phyloP scores from a whole-genome alignment of 208 protist species.

The Porcisia deanei region DNA sequence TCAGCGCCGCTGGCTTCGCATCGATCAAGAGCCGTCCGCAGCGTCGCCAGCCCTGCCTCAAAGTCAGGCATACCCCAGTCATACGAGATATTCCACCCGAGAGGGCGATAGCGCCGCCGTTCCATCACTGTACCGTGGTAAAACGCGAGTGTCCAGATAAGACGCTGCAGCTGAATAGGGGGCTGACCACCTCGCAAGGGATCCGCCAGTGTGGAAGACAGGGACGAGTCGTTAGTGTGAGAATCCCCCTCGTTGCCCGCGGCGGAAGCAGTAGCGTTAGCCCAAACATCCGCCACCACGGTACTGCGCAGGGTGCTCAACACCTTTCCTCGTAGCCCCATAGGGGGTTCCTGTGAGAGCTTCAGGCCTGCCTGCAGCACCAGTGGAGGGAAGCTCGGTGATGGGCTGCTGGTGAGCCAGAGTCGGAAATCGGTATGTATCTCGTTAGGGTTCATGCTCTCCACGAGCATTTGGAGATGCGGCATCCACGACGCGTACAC shows the following conservation, averaged over 20 bases:
- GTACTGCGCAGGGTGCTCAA: constrained; percentile 65
- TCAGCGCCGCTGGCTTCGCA: background rate
- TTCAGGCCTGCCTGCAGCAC: constrained; percentile 96
- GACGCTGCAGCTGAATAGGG: constrained; percentile 33
- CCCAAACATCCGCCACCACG: constrained; percentile 64
- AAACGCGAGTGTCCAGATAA: constrained; percentile 94
- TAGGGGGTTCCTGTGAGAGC: constrained; percentile 96
- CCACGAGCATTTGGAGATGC: constrained; percentile 86
- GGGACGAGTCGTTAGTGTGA: background rate
- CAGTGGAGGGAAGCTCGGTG: constrained; percentile 87
- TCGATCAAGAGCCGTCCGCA: constrained; percentile 66
- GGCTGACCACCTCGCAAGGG: background rate
- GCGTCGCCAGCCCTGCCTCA: constrained; percentile 73
- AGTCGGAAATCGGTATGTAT: constrained; percentile 93
- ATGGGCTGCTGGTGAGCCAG: constrained; percentile 95
- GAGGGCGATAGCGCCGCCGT: constrained; percentile 90
- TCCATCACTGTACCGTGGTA: constrained; percentile 94
- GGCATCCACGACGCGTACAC: constrained; percentile 95
- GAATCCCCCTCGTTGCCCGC: background rate
- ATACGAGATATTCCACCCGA: constrained; percentile 96
- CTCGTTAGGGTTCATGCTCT: constrained; percentile 68
- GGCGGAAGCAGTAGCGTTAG: constrained; percentile 34
- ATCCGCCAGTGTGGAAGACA: background rate
- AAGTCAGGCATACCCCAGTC: constrained; percentile 93
- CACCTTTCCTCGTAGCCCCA: constrained; percentile 93